These are phyloP conservation scores for Nothomitra cinnamomea DNA, from an alignment of 2,329 filamentous ascomycete species.

Conservation along the genomic window DNA sequence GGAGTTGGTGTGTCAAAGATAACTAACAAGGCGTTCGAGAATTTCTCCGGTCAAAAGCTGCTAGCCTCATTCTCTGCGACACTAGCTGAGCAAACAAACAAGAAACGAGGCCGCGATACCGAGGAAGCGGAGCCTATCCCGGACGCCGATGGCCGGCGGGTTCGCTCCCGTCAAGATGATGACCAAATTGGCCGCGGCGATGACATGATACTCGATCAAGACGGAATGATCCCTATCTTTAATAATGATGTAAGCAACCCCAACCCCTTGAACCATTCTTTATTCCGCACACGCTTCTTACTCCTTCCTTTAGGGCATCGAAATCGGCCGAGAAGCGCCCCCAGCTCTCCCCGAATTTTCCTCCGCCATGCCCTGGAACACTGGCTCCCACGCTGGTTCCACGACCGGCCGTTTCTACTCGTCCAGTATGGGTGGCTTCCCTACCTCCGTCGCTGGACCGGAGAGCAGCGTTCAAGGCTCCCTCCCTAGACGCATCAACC, in stretches of 20 bases:
- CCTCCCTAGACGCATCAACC: constrained; percentile 27
- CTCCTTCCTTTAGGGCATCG: constrained; percentile 30
- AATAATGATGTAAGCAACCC: constrained; percentile 18
- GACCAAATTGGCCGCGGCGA: constrained; percentile 20
- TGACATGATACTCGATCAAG: constrained; percentile 15
- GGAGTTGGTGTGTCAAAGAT: constrained; percentile 25
- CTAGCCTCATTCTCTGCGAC: constrained; percentile 26
- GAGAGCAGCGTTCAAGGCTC: constrained; percentile 13
- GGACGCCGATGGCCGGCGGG: constrained; percentile 19
- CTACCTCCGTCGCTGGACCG: constrained; percentile 20
- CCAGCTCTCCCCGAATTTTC: constrained; percentile 51
- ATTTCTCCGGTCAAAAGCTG: constrained; percentile 40
- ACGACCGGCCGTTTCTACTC: neutral
- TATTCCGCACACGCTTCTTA: too few species aligned
- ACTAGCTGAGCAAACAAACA: constrained; percentile 14
- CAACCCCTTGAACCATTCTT: neutral
- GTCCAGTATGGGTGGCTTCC: constrained; percentile 16
- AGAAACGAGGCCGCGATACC: constrained; percentile 12
- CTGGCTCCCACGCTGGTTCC: constrained; percentile 28
- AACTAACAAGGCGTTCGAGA: constrained; percentile 31
- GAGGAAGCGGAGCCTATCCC: constrained; percentile 7
- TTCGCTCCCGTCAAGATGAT: constrained; percentile 22
- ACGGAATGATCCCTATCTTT: constrained; percentile 23
- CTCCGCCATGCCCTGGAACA: constrained; percentile 53
- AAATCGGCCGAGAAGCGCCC: constrained; percentile 52